A percentile compares a stretch with the other conserved stretches of the same genome.
phyloP scores from a whole-genome alignment of 495 filamentous ascomycete species.

The Xylaria castorea region DNA sequence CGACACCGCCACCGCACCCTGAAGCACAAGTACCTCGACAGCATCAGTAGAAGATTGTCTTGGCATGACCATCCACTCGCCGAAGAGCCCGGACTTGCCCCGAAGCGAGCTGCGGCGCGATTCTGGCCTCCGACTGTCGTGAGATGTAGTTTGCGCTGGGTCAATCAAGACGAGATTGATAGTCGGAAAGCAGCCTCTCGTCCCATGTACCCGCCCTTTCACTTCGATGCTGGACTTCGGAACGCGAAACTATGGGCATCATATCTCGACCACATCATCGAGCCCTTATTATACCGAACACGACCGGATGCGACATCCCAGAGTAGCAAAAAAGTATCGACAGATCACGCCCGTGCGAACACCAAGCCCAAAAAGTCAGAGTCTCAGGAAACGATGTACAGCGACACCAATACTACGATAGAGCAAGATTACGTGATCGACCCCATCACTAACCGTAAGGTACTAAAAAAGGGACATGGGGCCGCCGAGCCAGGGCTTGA shows the following conservation, averaged over 20 bases:
- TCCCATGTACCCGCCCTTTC: background rate
- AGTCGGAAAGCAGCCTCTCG: slow-evolving; percentile 14
- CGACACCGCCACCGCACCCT: slow-evolving; percentile 46
- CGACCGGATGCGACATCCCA: background rate
- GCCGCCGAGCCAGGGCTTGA: background rate
- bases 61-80: slow-evolving; percentile 47
- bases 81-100: slow-evolving; percentile 37
- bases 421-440: slow-evolving; percentile 58
- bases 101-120: slow-evolving; percentile 46
- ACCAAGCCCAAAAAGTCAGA: background rate
- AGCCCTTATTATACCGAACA: background rate
- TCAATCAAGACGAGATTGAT: slow-evolving; percentile 26
- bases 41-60: slow-evolving; percentile 42
- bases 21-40: slow-evolving; percentile 51
- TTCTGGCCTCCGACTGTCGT: slow-evolving; percentile 40
- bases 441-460: slow-evolving; percentile 68
- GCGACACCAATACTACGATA: background rate
- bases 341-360: background rate
- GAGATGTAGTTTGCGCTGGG: slow-evolving; percentile 24
- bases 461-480: slow-evolving; percentile 38
- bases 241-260: background rate
- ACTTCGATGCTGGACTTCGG: background rate
- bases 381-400: background rate
- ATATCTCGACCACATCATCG: background rate
- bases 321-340: background rate